These are phyloP conservation scores for Ampelomyces quisqualis DNA, from an alignment of 2,329 filamentous ascomycete species.

Conservation along the genomic window DNA sequence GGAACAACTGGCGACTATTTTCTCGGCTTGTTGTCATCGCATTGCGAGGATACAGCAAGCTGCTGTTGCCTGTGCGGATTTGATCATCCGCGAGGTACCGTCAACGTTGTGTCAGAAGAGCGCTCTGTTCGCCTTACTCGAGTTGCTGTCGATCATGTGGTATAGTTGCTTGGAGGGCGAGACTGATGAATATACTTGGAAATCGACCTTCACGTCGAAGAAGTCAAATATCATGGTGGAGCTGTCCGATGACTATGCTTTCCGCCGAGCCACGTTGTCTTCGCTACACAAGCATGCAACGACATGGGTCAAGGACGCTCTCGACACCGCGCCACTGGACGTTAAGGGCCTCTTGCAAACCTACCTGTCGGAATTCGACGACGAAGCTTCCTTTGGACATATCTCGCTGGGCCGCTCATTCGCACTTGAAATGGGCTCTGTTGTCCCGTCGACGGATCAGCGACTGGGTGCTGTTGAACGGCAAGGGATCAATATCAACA, in stretches of 20 bases:
- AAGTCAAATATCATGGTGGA: constrained; percentile 80
- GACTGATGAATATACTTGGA: constrained; percentile 88
- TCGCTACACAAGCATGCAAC: constrained; percentile 74
- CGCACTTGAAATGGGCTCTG: constrained; percentile 85
- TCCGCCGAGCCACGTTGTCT: constrained; percentile 77
- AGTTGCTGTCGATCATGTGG: constrained; percentile 94
- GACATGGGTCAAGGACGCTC: constrained; percentile 75
- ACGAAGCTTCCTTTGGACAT: constrained; percentile 87
- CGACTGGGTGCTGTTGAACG: constrained; percentile 77
- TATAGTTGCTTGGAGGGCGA: constrained; percentile 90
- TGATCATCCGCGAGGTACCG: constrained; percentile 79
- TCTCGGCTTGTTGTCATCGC: constrained; percentile 88
- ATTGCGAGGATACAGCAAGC: constrained; percentile 89
- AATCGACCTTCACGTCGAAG: constrained; percentile 74
- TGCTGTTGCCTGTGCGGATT: constrained; percentile 78
- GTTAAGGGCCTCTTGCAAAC: constrained; percentile 95
- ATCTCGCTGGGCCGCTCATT: constrained; percentile 92
- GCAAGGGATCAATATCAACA: constrained; percentile 76
- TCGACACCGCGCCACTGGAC: constrained; percentile 85
- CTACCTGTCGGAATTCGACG: constrained; percentile 91
- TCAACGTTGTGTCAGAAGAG: constrained; percentile 87
- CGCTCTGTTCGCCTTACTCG: constrained; percentile 88
- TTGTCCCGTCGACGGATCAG: constrained; percentile 83
- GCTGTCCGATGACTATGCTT: constrained; percentile 88
- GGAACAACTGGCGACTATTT: constrained; percentile 78